Evolutionary conservation across 2,329 filamentous ascomycete species (phyloP), one percentile per base, ranked within the genome.

Genomic region (Colletotrichum sp.): DNA sequence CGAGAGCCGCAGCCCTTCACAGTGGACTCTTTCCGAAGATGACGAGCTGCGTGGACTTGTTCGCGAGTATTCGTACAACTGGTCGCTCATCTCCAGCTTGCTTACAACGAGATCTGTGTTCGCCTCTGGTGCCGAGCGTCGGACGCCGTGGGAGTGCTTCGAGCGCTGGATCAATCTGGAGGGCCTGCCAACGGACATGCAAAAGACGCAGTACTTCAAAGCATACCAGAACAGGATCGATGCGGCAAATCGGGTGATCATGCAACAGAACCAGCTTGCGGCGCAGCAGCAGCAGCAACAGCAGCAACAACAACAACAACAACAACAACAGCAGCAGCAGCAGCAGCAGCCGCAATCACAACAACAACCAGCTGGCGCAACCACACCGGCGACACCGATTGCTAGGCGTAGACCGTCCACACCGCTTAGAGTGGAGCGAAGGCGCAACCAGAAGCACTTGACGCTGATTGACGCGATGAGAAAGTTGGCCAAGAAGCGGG

Each of bases 91-190:
- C 70, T 95, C 96, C 2, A 94, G 92, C 79, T 93, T 96, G 75
- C 87, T 98, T 69, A 90, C 92, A 3, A 90, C 94, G 19, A 92
- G 92, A 68, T 98, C 95, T 0, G 83, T 93, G 16, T 98, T 95
- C 81, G 90, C 92, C n/a, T 96, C 96, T 25, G 95, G 95, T 3
- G 93, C 95, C 13, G 96, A 98, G 82, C 91, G 97, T 77, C 92
- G 97, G 64, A 98, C 96, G 4, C 96, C 96, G 0, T 99, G 97
- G 97, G 97, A 99, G 86, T 99, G 97, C 82, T 99, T 99, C 80
- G 97, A 99, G 85, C 92, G 97, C 59, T 99, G 96, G 96, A 94
- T 98, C 71, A 93, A 94, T 79, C 87, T 98, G 15, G 97, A 98
- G 85, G 96, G 96, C 2, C 88, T 98, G 48, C 96, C 97, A 6